Base-by-base conservation (phyloP, 257 asterid genomes). In the Nicotiana tomentosiformis region DNA sequence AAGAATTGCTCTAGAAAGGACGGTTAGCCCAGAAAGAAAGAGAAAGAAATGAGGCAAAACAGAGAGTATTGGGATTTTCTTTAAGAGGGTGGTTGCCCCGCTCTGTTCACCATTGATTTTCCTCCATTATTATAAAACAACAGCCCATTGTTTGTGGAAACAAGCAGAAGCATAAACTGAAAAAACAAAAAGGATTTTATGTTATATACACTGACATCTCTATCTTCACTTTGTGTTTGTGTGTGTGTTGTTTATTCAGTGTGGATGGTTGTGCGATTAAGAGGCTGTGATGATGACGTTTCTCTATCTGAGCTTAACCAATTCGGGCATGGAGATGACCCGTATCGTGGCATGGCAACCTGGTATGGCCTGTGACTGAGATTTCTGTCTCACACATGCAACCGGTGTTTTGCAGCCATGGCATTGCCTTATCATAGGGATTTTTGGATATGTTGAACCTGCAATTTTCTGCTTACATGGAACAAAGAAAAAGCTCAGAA, bases 1-100 rank as follows among this genome's bases (percentile, higher is more conserved):
- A 64, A 43, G 51, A 43, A 9, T 2, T 43, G 1, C 51, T 11
- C 51, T 43, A 43, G 51, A 9, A 43, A 43, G 51, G 12, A 3
- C 2, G 51, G 12, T 43, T 43, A 12, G 51, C 77, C 66, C 23
- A 33, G 32, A 37, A 49, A 64, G 61, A 49, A 70, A 39, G 16
- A 2, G 16, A 53, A 53, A 46, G 23, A n/a, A 49, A 82, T 18
- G 77, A 82, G 77, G 85, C 56, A 2, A 43, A 26, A 12, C 77
- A 23, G 65, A 39, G 85, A 72, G 82, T 35, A 11, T 66, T 16
- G 46, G 30, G 84, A 86, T 85, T 29, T 72, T 84, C 82, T 77
- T 64, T 80, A 17, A 83, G 6, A 83, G 91, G 92, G 93, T 81
- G 90, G 92, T 91, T 91, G 90, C 91, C 91, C 84, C 86, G 88